Evolutionary conservation across 1,284 basidiomycete species (phyloP).

Genomic region (Afroboletus lepidellus): DNA sequence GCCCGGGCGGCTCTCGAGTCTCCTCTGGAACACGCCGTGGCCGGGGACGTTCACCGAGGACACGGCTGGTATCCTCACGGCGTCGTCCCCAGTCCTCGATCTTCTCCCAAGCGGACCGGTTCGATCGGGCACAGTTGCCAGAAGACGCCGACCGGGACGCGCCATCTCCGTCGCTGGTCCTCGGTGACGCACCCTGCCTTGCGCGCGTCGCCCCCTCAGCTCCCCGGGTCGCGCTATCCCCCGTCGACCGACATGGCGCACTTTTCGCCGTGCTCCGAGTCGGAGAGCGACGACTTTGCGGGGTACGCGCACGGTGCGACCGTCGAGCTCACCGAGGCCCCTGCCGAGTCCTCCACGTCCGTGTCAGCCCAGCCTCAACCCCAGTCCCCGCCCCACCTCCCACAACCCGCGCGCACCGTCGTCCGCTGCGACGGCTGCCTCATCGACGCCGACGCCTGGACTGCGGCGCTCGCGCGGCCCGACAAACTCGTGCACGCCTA

Average conservation of each 20-base stretch:
- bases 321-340: conserved; percentile 20
- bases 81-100: conserved; percentile 25
- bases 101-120: conserved; percentile 34
- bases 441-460: conserved; percentile 33
- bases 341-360: background rate
- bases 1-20: conserved; percentile 22
- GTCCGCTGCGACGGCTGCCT: conserved; percentile 29
- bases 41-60: conserved; percentile 17
- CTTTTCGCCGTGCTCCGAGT: conserved; percentile 27
- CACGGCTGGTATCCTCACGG: conserved; percentile 28
- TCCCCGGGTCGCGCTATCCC: too few species aligned
- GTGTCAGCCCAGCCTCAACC: background rate
- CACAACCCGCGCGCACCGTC: conserved; percentile 15
- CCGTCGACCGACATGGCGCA: conserved; percentile 18
- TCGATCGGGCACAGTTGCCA: conserved; percentile 34
- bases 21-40: conserved; percentile 12
- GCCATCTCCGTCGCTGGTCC: conserved; percentile 34
- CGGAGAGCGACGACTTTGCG: conserved; percentile 25
- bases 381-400: background rate
- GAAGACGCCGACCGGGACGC: conserved; percentile 29
- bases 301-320: conserved; percentile 20
- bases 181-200: conserved; percentile 32
- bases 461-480: conserved; percentile 18
- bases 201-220: conserved; percentile 25
- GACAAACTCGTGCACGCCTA: conserved; percentile 33